phyloP scores from a whole-genome alignment of 2,329 filamentous ascomycete species.

The Chaetomiaceae sp. region DNA sequence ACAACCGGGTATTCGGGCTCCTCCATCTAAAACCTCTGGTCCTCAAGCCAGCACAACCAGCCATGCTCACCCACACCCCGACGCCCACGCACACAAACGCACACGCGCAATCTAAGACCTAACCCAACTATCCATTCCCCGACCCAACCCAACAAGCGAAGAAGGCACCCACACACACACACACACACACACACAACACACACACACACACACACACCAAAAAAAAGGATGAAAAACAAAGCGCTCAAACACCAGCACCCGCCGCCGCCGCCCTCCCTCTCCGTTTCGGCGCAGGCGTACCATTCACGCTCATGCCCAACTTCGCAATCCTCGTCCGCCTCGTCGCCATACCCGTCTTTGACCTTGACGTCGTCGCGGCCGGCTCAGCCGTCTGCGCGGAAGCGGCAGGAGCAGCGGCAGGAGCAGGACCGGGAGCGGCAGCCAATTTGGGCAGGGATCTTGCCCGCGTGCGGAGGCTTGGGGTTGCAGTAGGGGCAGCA shows the following conservation, averaged over 20 bases:
- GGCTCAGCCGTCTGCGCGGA: not conserved
- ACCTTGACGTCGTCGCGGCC: not conserved
- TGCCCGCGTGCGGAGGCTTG: not conserved
- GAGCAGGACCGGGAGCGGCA: not conserved
- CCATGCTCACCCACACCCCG: too few relatives aligned
- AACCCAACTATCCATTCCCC: too few relatives aligned
- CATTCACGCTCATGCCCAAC: constrained; percentile 27
- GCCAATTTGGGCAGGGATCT: constrained; percentile 5
- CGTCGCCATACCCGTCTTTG: constrained; percentile 18
- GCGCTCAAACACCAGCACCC: too few relatives aligned
- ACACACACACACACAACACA: not conserved
- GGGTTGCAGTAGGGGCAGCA: not conserved
- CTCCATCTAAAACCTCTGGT: too few relatives aligned
- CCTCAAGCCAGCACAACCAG: too few relatives aligned
- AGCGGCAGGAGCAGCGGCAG: constrained; percentile 3
- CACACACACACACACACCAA: not conserved
- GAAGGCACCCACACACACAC: too few relatives aligned
- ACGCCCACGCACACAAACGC: too few relatives aligned
- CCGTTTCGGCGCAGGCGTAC: constrained; percentile 27
- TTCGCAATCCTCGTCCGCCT: constrained; percentile 23
- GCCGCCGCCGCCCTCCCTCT: constrained; percentile 15
- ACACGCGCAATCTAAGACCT: too few relatives aligned
- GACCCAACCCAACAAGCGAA: too few relatives aligned
- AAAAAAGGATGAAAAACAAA: too few relatives aligned
- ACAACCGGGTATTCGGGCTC: constrained; percentile 6